Percentiles rank a stretch among this genome's conserved stretches.
These are phyloP conservation scores for Phycomyces nitens DNA, from an alignment of 192 early-diverging fungal genomes.

Conservation along the genomic window DNA sequence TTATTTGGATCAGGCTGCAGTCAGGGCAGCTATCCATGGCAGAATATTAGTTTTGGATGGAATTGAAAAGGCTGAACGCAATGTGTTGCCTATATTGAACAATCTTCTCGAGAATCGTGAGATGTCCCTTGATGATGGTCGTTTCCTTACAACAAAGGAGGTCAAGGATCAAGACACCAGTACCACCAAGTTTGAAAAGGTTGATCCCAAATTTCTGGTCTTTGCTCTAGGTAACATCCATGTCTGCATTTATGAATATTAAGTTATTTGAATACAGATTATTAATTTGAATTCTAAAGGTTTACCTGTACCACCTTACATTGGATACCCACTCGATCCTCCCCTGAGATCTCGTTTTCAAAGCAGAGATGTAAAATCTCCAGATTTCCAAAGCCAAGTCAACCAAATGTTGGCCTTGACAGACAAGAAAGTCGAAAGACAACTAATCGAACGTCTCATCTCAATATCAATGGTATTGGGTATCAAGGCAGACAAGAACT, in stretches of 20 bases:
- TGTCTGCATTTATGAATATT: neutral
- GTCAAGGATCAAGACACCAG: constrained; percentile 40
- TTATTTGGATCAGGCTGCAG: constrained; percentile 59
- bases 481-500: constrained; percentile 35
- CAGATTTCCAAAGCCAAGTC: constrained; percentile 50
- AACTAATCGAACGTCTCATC: constrained; percentile 46
- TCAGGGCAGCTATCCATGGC: constrained; percentile 60
- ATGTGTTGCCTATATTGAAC: constrained; percentile 81
- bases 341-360: constrained; percentile 80
- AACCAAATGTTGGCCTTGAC: constrained; percentile 42
- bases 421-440: constrained; percentile 33
- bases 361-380: constrained; percentile 57
- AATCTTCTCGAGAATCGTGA: constrained; percentile 85
- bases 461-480: constrained; percentile 55
- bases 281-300: constrained; percentile 33
- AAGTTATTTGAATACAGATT: constrained; percentile 3
- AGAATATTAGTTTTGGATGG: constrained; percentile 60
- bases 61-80: constrained; percentile 80
- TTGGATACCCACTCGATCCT: constrained; percentile 72
- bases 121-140: constrained; percentile 79
- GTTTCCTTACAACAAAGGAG: constrained; percentile 60
- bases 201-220: constrained; percentile 64
- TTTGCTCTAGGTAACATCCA: constrained; percentile 52
- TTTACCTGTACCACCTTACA: constrained; percentile 66
- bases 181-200: constrained; percentile 59